A percentile compares a stretch with the other conserved stretches of the same genome.
Evolutionary conservation across 129 eudicot species (phyloP).

Genomic region (Gnaphalium uliginosum): DNA sequence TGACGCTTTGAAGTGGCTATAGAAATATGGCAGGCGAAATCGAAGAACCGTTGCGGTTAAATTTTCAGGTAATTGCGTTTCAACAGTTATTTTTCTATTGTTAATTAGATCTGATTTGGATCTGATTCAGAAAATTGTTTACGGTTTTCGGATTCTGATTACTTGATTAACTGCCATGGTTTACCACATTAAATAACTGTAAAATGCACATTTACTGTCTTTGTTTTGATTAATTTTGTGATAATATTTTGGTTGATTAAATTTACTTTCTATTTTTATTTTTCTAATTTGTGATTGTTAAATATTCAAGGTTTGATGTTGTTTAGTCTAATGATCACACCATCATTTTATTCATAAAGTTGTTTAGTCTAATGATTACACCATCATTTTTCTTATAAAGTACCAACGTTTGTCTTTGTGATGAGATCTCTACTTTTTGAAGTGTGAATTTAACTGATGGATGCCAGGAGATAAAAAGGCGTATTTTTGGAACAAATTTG

Average conservation of each 20-base stretch:
- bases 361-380: too few species aligned
- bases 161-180: background rate
- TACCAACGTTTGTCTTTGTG: background rate
- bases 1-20: conserved; percentile 25
- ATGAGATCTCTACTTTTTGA: background rate
- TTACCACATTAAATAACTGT: background rate
- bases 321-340: background rate
- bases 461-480: too few species aligned
- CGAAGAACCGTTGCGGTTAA: conserved; percentile 35
- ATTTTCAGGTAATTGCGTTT: conserved; percentile 34
- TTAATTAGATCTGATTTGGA: conserved; percentile 26
- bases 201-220: background rate
- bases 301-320: background rate
- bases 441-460: background rate
- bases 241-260: background rate
- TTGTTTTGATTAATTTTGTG: background rate
- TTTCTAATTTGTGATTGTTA: too few species aligned
- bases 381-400: background rate
- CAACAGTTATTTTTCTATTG: background rate
- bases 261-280: too few species aligned
- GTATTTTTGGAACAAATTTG: too few species aligned
- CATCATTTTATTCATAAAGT: too few species aligned
- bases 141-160: conserved; percentile 11
- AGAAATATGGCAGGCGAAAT: conserved; percentile 36
- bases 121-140: conserved; percentile 15